A percentile compares a stretch with the other conserved stretches of the same genome.
Evolutionary conservation across 495 filamentous ascomycete genomes (phyloP).

Genomic region (Aspergillus asperescens): DNA sequence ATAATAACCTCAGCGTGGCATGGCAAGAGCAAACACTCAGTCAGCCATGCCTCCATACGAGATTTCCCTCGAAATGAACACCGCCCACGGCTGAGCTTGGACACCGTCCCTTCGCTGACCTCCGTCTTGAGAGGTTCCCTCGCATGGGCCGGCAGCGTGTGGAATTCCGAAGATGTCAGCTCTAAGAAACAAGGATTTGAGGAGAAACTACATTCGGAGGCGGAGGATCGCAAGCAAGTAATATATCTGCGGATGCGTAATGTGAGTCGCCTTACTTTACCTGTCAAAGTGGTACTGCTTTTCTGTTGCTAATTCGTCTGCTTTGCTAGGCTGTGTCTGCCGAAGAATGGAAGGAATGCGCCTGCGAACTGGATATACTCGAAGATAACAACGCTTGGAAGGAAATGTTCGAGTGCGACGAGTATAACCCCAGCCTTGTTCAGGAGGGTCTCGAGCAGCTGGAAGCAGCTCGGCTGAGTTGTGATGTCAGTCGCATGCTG

Average conservation of each 20-base stretch:
- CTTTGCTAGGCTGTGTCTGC: constrained; percentile 52
- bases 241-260: constrained; percentile 57
- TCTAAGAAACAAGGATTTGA: constrained; percentile 40
- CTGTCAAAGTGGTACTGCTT: not conserved
- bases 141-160: constrained; percentile 44
- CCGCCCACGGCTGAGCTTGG: constrained; percentile 23
- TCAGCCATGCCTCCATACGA: constrained; percentile 4
- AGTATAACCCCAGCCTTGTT: constrained; percentile 68
- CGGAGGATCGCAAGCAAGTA: constrained; percentile 58
- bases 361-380: constrained; percentile 71
- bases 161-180: constrained; percentile 51
- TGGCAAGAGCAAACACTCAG: constrained; percentile 15
- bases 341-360: constrained; percentile 59
- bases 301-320: not conserved
- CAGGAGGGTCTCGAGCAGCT: constrained; percentile 63
- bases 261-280: constrained; percentile 32
- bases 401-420: constrained; percentile 51
- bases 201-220: constrained; percentile 41
- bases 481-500: constrained; percentile 72
- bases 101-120: constrained; percentile 35
- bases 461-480: constrained; percentile 66
- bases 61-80: constrained; percentile 6
- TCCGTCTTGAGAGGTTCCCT: constrained; percentile 33
- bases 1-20: constrained; percentile 30
- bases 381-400: constrained; percentile 86